Percentiles rank a stretch among this genome's conserved stretches.
Conservation (phyloP, 2,329 filamentous ascomycete genomes). For the Ophiocordyceps sinensis region DNA sequence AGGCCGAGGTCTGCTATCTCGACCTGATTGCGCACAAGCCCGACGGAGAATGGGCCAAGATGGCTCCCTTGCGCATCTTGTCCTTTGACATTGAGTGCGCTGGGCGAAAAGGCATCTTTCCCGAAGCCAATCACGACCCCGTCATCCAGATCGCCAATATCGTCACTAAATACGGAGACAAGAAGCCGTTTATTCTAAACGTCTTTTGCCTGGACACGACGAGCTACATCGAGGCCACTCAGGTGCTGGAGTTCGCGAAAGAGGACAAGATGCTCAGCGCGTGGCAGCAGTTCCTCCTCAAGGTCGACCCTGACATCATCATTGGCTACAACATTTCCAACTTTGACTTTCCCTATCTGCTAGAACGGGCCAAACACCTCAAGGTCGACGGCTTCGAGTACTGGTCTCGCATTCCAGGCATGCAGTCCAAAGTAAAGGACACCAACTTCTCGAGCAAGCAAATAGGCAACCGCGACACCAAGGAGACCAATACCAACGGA, state of each 20-base stretch:
- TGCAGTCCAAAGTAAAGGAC: constrained; percentile 58
- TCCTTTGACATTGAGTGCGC: constrained; percentile 99
- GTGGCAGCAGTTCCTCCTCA: constrained; percentile 81
- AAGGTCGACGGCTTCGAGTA: constrained; percentile 71
- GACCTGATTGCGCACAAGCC: constrained; percentile 78
- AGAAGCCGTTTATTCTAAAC: constrained; percentile 89
- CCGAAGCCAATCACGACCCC: constrained; percentile 78
- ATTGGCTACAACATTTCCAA: constrained; percentile 98
- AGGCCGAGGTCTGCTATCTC: constrained; percentile 69
- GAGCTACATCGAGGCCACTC: constrained; percentile 86
- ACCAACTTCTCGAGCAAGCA: constrained; percentile 94
- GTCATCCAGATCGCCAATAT: constrained; percentile 98
- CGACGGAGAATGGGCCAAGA: constrained; percentile 93
- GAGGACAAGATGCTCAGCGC: constrained; percentile 84
- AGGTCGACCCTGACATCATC: constrained; percentile 91
- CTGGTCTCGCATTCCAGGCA: constrained; percentile 65
- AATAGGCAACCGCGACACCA: constrained; percentile 92
- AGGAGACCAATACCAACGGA: constrained; percentile 87
- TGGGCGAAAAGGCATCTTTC: constrained; percentile 93
- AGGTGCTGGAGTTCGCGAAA: constrained; percentile 68
- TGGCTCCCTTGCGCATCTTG: constrained; percentile 81
- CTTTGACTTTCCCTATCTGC: constrained; percentile 94
- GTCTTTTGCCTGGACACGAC: constrained; percentile 92
- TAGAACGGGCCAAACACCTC: constrained; percentile 75
- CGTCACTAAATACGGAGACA: constrained; percentile 86